Evolutionary conservation across 1,284 basidiomycete species (phyloP).

Genomic region (Trichosporon asahii): DNA sequence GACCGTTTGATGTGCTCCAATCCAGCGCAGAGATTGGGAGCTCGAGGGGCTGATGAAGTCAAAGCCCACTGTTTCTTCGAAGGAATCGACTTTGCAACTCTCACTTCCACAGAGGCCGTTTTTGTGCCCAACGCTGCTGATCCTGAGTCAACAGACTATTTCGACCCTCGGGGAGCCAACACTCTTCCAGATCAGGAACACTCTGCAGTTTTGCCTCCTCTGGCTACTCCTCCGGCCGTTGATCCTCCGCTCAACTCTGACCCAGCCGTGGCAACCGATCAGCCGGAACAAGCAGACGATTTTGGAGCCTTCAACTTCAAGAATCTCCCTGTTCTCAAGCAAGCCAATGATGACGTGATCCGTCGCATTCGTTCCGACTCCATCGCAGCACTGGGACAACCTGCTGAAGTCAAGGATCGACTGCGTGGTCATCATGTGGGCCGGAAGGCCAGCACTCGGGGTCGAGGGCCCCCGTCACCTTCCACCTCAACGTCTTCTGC

Average conservation of each 20-base stretch:
- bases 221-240: not conserved
- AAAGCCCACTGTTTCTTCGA: slow-evolving; percentile 87
- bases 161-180: slow-evolving; percentile 78
- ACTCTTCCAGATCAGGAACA: not conserved
- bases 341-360: slow-evolving; percentile 98
- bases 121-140: slow-evolving; percentile 95
- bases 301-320: slow-evolving; percentile 99
- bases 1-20: slow-evolving; percentile 79
- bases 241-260: not conserved
- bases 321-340: slow-evolving; percentile 92
- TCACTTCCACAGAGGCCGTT: slow-evolving; percentile 81
- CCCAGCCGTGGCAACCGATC: not conserved
- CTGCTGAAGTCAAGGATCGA: not conserved
- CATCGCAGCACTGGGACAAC: slow-evolving; percentile 27
- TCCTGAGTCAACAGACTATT: slow-evolving; percentile 98
- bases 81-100: slow-evolving; percentile 87
- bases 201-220: not conserved
- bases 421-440: not conserved
- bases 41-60: slow-evolving; percentile 86
- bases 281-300: slow-evolving; percentile 59
- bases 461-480: slow-evolving; percentile 60
- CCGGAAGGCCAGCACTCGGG: not conserved
- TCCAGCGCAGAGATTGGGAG: slow-evolving; percentile 74
- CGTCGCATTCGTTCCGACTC: slow-evolving; percentile 67
- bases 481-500: slow-evolving; percentile 90